Evolutionary conservation across 176 grass and related monocot species (phyloP), one percentile per base, ranked within the genome.

Genomic region (Aegilops bicornis): DNA sequence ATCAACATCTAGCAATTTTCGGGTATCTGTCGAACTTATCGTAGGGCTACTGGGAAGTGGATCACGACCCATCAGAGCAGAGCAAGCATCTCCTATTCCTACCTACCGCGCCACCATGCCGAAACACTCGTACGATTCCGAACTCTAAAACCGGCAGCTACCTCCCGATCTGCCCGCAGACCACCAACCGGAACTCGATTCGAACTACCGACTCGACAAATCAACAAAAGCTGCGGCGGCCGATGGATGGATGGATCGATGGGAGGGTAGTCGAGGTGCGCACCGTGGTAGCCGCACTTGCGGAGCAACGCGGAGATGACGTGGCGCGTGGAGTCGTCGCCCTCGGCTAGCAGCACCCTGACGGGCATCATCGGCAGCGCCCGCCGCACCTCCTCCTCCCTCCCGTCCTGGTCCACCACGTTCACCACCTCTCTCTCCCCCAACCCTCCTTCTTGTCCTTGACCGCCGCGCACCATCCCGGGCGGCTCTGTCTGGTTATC

Each of bases 211-310:
- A 80, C 12, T 62, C 10, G 32, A 15, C 3, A 24, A 64, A 64
- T 9, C 4, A 33, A 69, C 22, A 3, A n/a, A 3, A 19, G 30
- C 22, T 7, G 29, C 25, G 61, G 20, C 15, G 5, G 24, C 24
- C 23, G 13, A 42, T 19, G 15, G 65, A 15, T 2, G 2, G 10
- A 63, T 27, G 68, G 31, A 37, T 42, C 2, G 69, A 10, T 36
- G 8, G 47, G 10, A 3, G 8, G 20, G 7, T 10, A 7, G 52
- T 54, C 11, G 3, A 25, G 19, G 59, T 47, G 81, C 92, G 83
- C 79, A 99, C 97, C 97, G 92, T 23, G 90, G 80, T 99, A 99
- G 35, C 97, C 90, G 73, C 97, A 99, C 78, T 99, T 99, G 71
- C 94, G 87, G 22, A 99, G 94, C 61, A 99, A 94, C 16, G 94